These are phyloP conservation scores for Boletus rex-veris DNA, from an alignment of 768 basidiomycete genomes.

Conservation along the genomic window DNA sequence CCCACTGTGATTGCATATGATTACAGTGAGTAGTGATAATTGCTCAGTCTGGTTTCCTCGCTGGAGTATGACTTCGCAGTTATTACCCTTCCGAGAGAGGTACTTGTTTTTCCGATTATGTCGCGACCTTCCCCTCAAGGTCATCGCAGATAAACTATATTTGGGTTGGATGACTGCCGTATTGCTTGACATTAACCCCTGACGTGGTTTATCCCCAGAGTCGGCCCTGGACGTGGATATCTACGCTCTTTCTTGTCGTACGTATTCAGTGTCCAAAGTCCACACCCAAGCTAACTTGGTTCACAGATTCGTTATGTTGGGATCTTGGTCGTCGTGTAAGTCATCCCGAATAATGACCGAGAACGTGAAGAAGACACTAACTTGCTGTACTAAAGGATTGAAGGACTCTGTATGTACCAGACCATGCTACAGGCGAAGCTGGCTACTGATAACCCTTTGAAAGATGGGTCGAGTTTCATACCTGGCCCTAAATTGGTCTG, in stretches of 20 bases:
- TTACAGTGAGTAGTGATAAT: background rate
- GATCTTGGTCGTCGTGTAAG: background rate
- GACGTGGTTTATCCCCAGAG: background rate
- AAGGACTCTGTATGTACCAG: background rate
- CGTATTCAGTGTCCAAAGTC: background rate
- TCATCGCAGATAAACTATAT: background rate
- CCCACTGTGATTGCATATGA: background rate
- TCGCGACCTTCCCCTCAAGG: background rate
- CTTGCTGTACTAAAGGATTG: background rate
- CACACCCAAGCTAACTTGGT: background rate
- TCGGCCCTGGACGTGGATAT: background rate
- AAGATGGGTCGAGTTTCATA: background rate
- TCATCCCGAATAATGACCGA: background rate
- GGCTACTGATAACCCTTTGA: background rate
- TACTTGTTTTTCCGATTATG: background rate
- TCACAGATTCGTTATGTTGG: slow-evolving; percentile 1
- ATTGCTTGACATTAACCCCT: no score
- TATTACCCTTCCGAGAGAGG: background rate
- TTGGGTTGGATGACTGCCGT: background rate
- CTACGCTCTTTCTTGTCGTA: background rate
- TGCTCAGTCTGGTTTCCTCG: no score
- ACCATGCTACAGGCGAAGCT: background rate
- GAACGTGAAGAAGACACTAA: background rate
- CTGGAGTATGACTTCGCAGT: background rate
- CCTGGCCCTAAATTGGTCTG: background rate